Evolutionary conservation across 805 yeast species (phyloP).

Genomic region (Isabelozyma rhagii): DNA sequence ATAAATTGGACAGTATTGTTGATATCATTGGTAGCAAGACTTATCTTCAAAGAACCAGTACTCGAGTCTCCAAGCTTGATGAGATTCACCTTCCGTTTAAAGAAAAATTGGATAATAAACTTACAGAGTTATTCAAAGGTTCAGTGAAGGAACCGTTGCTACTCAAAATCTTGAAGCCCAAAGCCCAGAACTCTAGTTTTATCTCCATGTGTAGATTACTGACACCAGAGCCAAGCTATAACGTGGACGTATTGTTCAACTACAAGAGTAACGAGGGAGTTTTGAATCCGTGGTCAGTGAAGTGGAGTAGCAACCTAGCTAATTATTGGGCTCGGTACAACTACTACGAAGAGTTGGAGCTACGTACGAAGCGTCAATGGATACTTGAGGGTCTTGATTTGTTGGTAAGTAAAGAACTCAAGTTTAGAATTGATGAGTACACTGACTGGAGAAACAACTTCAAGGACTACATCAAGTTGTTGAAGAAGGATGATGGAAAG

Average conservation of each 20-base stretch:
- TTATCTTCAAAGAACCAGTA: conserved; percentile 27
- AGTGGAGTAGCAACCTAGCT: conserved; percentile 32
- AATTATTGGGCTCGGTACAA: conserved; percentile 29
- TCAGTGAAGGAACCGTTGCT: conserved; percentile 29
- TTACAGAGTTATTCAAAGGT: conserved; percentile 24
- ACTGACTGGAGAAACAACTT: conserved; percentile 39
- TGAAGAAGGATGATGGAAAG: conserved; percentile 30
- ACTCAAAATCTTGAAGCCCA: conserved; percentile 35
- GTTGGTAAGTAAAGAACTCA: conserved; percentile 22
- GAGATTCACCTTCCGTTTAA: conserved; percentile 26
- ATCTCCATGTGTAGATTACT: conserved; percentile 35
- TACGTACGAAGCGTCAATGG: conserved; percentile 28
- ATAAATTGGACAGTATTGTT: conserved; percentile 33
- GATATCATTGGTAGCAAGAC: conserved; percentile 40
- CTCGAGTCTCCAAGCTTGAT: conserved; percentile 27
- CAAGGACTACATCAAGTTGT: conserved; percentile 19
- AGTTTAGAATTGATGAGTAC: conserved; percentile 26
- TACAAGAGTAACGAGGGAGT: conserved; percentile 12
- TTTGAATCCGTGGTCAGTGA: conserved; percentile 32
- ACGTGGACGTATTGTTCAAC: conserved; percentile 24
- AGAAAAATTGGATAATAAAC: conserved; percentile 9
- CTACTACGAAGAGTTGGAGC: conserved; percentile 30
- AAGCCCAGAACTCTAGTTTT: conserved; percentile 24
- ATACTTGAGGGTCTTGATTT: conserved; percentile 28
- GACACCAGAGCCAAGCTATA: conserved; percentile 29